Percentiles rank a stretch among this genome's conserved stretches.
These are phyloP conservation scores for Candida sp. DNA, from an alignment of 1,139 yeast species.

Conservation along the genomic window DNA sequence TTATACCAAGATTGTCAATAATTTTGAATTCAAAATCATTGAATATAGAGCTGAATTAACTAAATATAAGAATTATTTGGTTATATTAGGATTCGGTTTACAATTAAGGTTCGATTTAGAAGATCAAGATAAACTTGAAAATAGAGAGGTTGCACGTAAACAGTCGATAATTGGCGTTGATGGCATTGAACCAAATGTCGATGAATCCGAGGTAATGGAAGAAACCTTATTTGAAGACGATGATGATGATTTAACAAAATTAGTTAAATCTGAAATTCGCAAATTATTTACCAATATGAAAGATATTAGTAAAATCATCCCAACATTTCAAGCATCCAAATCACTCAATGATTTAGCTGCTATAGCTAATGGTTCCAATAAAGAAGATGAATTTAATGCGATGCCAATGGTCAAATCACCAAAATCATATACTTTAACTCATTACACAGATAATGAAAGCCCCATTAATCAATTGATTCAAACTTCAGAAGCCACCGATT, in stretches of 20 bases:
- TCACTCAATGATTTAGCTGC: constrained; percentile 29
- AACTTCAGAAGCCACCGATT: constrained; percentile 17
- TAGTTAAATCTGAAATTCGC: constrained; percentile 36
- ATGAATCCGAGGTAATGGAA: constrained; percentile 6
- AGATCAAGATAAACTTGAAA: constrained; percentile 21
- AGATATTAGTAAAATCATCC: constrained; percentile 35
- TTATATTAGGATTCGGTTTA: constrained; percentile 46
- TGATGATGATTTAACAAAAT: constrained; percentile 30
- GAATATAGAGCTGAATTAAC: constrained; percentile 44
- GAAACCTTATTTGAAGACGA: constrained; percentile 11
- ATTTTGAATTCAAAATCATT: constrained; percentile 37
- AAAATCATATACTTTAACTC: constrained; percentile 38
- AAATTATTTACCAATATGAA: constrained; percentile 33
- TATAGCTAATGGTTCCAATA: constrained; percentile 12
- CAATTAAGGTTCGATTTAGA: constrained; percentile 44
- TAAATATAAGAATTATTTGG: constrained; percentile 45
- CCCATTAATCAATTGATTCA: constrained; percentile 37
- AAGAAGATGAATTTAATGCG: constrained; percentile 4
- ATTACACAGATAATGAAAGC: constrained; percentile 35
- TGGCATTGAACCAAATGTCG: constrained; percentile 3
- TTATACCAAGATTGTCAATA: constrained; percentile 29
- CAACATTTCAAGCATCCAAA: constrained; percentile 33
- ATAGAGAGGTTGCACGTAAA: background rate
- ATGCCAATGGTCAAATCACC: constrained; percentile 33
- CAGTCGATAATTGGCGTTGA: constrained; percentile 2